These are phyloP conservation scores for Naganishia cerealis DNA, from an alignment of 1,284 basidiomycete genomes.

Conservation along the genomic window DNA sequence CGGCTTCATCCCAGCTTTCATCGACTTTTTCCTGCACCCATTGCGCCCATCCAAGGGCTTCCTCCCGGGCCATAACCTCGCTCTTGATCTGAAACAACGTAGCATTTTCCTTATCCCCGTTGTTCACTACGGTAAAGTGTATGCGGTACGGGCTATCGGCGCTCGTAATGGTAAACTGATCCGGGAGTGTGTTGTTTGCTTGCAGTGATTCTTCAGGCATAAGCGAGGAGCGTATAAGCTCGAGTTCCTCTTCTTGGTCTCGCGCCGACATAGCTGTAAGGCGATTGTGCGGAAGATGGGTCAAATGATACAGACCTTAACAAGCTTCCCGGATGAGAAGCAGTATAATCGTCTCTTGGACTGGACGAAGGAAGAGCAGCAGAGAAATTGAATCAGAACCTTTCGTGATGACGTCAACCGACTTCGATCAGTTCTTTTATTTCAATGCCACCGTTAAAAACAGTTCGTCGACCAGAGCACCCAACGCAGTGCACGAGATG, in stretches of 20 bases:
- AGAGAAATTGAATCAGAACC: background rate
- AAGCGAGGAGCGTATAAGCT: conserved; percentile 62
- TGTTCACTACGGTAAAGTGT: conserved; percentile 56
- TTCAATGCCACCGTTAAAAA: background rate
- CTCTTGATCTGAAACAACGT: conserved; percentile 49
- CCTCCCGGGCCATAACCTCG: conserved; percentile 56
- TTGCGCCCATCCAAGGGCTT: conserved; percentile 56
- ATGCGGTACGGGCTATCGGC: conserved; percentile 50
- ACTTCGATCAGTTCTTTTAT: background rate
- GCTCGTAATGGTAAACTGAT: conserved; percentile 50
- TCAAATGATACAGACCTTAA: too few relatives aligned
- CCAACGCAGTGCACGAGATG: background rate
- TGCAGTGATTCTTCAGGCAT: conserved; percentile 62
- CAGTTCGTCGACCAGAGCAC: background rate
- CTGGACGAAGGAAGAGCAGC: background rate
- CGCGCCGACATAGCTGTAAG: background rate
- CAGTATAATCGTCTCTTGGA: background rate
- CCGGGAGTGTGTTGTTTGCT: conserved; percentile 42
- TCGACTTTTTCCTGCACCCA: conserved; percentile 58
- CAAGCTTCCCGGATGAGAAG: too few relatives aligned
- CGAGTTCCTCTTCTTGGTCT: conserved; percentile 56
- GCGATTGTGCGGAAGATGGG: background rate
- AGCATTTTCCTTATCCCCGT: conserved; percentile 38
- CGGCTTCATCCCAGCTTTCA: conserved; percentile 56
- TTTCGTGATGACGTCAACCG: background rate